Base-by-base conservation (phyloP, 495 filamentous ascomycete species). In the Aspergillus wentii region DNA sequence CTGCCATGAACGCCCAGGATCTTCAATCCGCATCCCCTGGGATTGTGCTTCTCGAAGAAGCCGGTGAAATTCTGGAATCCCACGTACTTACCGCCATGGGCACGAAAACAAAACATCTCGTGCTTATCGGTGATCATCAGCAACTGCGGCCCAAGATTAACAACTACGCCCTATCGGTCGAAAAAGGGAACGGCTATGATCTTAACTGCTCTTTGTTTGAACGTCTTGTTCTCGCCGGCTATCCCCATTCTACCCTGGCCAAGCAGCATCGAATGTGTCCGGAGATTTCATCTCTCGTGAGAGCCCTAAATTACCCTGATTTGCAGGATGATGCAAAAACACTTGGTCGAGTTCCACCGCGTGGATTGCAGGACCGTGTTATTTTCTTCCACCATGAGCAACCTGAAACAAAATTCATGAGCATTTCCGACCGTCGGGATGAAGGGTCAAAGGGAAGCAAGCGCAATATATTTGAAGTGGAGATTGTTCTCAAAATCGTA, bases 121-220 rank as follows among this genome's bases (percentile, higher is more conserved):
- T 87, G 6, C 55, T 89, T 8, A 89, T 89, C 23, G 86, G 86
- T 3, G 86, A 92, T 43, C 84, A 90, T 46, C 71, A 81, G 44
- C 86, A 92, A 40, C 68, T 92, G 3, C 71, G 85, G 3, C 86
- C 86, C 0, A 85, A 85, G 40, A 67, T 80, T 23, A 78, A 80
- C 41, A 81, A 77, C 38, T 82, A 82, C 44, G 60, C 53, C 4
- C 61, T 91, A 1, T 77, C 70, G 0, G 70, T 84, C 0, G 85
- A 88, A 40, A 78, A 74, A 30, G 84, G 82, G 0, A 69, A 79
- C 18, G 80, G 80, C 0, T 89, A 74, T 45, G 74, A 88, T 41
- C 68, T 89, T 3, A 86, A 91, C 42, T 46, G 65, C 4, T 88
- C 83, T 0, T 49, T 89, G 4, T 89, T 89, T 43, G 86, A 91